Percentiles rank a stretch among this genome's conserved stretches.
Conservation (phyloP, 1,284 basidiomycete species). For the Bondarzewia mesenterica region DNA sequence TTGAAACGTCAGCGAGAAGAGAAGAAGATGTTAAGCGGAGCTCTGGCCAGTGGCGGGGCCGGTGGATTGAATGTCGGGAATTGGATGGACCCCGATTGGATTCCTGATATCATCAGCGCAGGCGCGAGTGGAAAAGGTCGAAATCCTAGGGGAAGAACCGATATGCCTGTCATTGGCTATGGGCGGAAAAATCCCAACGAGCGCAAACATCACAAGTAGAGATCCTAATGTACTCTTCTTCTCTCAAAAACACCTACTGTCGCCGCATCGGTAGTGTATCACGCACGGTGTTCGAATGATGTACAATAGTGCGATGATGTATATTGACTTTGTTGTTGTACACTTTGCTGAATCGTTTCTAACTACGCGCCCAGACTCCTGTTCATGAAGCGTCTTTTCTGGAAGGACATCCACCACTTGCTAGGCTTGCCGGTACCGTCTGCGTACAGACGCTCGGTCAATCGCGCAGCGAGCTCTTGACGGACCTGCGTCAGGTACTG, state of each 20-base stretch:
- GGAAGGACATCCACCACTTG: constrained; percentile 99
- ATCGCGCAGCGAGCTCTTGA: constrained; percentile 81
- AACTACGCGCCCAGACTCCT: constrained; percentile 58
- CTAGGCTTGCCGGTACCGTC: constrained; percentile 84
- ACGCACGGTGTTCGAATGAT: too few relatives aligned
- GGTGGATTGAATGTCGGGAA: constrained; percentile 52
- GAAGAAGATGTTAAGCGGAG: constrained; percentile 58
- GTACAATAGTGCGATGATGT: constrained; percentile 6
- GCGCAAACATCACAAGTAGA: constrained; percentile 48
- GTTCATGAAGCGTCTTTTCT: constrained; percentile 94
- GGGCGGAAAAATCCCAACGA: constrained; percentile 87
- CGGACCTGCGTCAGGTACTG: constrained; percentile 90
- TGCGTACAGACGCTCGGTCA: constrained; percentile 86
- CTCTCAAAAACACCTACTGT: background rate
- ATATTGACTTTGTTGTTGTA: constrained; percentile 20
- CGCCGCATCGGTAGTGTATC: background rate
- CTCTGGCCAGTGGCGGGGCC: constrained; percentile 43
- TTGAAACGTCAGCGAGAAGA: constrained; percentile 74
- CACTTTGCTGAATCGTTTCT: constrained; percentile 14
- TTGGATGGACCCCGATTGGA: constrained; percentile 96
- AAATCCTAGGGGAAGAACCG: constrained; percentile 36
- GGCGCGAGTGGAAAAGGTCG: constrained; percentile 72
- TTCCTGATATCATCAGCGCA: constrained; percentile 77
- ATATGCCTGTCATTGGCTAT: constrained; percentile 77
- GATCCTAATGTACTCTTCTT: background rate